These are phyloP conservation scores for Leccinum truebloodii DNA, from an alignment of 768 basidiomycete species.

Conservation along the genomic window DNA sequence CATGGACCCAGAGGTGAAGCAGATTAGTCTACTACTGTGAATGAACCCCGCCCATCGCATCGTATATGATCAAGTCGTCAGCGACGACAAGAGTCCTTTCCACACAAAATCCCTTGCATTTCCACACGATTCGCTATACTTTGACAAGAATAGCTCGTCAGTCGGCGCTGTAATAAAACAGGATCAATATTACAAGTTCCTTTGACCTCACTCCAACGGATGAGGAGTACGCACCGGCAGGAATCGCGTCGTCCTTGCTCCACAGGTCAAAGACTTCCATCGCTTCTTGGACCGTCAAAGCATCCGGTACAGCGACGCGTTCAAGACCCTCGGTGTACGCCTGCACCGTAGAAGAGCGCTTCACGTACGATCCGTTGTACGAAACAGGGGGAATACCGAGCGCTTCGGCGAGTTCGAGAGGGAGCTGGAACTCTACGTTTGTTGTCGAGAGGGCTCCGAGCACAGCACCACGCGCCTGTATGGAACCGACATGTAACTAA, in stretches of 20 bases:
- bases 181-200: neutral
- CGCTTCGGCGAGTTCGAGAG: constrained; percentile 65
- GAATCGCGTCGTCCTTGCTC: constrained; percentile 60
- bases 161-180: constrained; percentile 34
- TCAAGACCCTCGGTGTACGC: constrained; percentile 57
- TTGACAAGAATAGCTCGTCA: constrained; percentile 77
- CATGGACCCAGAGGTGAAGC: neutral
- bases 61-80: constrained; percentile 21
- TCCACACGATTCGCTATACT: constrained; percentile 75
- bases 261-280: constrained; percentile 75
- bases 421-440: constrained; percentile 56
- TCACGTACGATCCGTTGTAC: constrained; percentile 54
- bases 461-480: constrained; percentile 67
- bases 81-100: constrained; percentile 51
- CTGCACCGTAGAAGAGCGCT: constrained; percentile 48
- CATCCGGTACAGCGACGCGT: constrained; percentile 53
- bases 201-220: neutral
- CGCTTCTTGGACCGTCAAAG: constrained; percentile 67
- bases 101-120: constrained; percentile 80
- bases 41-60: neutral
- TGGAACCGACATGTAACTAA: neutral
- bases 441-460: constrained; percentile 68
- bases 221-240: constrained; percentile 41
- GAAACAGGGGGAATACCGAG: constrained; percentile 48
- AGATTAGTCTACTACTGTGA: neutral